These are phyloP conservation scores for Aristolochia californica DNA, from an alignment of 164 flowering plant species.

Conservation along the genomic window DNA sequence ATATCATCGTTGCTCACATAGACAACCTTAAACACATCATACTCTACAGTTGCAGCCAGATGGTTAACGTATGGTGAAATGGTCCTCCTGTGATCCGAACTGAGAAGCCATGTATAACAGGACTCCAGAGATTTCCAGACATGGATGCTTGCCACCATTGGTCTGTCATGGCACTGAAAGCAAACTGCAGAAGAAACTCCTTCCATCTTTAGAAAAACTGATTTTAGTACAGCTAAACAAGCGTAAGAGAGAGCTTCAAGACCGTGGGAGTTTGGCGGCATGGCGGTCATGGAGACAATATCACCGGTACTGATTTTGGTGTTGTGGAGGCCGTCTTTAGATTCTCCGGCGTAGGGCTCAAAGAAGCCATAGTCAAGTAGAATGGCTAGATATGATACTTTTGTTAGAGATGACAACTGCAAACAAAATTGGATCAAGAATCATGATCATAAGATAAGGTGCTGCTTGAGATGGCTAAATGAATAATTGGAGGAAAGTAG, in stretches of 20 bases:
- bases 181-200: constrained; percentile 38
- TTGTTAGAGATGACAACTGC: constrained; percentile 29
- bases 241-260: constrained; percentile 24
- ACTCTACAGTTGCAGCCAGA: constrained; percentile 23
- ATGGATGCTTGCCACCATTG: constrained; percentile 21
- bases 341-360: constrained; percentile 51
- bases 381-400: constrained; percentile 33
- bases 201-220: constrained; percentile 31
- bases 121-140: constrained; percentile 49
- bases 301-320: constrained; percentile 39
- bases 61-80: constrained; percentile 28
- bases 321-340: constrained; percentile 28
- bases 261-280: constrained; percentile 9
- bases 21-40: constrained; percentile 44
- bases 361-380: constrained; percentile 35
- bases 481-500: background rate
- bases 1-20: constrained; percentile 26
- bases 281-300: constrained; percentile 25
- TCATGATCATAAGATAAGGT: background rate
- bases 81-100: constrained; percentile 16
- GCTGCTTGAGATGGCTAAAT: background rate
- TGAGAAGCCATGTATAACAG: constrained; percentile 44
- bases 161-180: constrained; percentile 18
- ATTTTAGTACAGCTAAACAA: constrained; percentile 29
- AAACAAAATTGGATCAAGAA: too few species aligned